phyloP scores from a whole-genome alignment of 139 green algal species.

The Chlamydomonas incerta region DNA sequence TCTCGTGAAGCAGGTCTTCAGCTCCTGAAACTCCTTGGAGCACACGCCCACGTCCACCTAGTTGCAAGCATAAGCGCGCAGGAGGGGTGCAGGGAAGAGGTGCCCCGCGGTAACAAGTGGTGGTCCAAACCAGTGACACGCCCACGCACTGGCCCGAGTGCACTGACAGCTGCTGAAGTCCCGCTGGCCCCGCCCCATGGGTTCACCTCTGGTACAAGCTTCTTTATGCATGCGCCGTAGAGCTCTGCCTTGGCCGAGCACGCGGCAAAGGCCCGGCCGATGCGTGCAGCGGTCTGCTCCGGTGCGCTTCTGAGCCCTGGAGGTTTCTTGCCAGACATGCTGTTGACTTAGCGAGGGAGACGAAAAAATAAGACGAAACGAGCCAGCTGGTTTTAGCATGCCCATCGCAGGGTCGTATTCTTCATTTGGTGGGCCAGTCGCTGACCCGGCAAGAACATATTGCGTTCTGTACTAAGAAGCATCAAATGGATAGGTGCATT shows the following conservation, averaged over 20 bases:
- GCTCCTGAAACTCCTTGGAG: conserved; percentile 19
- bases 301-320: background rate
- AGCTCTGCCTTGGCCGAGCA: conserved; percentile 26
- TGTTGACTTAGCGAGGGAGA: too few relatives aligned
- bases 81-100: too few relatives aligned
- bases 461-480: too few relatives aligned
- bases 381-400: background rate
- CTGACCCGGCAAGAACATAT: background rate
- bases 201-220: conserved; percentile 8
- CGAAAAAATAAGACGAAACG: background rate
- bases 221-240: conserved; percentile 28
- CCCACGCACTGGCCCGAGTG: too few relatives aligned
- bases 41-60: conserved; percentile 30
- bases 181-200: background rate
- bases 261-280: background rate
- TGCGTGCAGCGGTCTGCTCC: background rate
- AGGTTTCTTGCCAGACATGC: background rate
- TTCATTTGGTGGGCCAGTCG: background rate
- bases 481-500: too few relatives aligned
- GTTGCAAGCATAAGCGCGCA: background rate
- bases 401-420: background rate
- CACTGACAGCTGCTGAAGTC: background rate
- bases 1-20: conserved; percentile 29
- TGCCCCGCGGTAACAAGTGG: background rate
- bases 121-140: too few relatives aligned